Evolutionary conservation across 2,329 filamentous ascomycete species (phyloP).

Genomic region (Fusarium sp.): DNA sequence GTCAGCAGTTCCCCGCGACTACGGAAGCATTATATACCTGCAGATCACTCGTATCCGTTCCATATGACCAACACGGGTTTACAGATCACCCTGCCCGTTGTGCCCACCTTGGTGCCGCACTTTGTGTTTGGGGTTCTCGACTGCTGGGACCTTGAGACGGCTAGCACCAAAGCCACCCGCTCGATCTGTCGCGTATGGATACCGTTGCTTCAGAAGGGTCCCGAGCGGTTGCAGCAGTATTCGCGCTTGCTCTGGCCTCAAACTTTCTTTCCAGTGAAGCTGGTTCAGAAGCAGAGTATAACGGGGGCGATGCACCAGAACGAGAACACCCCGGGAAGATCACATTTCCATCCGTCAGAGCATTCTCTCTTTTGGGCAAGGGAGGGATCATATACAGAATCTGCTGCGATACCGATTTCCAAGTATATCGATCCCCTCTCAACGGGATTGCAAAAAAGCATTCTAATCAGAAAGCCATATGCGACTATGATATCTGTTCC

Average conservation of each 20-base stretch:
- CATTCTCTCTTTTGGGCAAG: neutral
- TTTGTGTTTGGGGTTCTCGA: neutral
- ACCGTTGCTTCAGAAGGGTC: neutral
- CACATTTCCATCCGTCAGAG: neutral
- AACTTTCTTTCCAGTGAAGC: neutral
- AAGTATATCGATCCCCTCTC: neutral
- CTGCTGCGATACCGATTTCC: accelerated
- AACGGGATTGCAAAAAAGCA: neutral
- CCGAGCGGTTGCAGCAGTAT: neutral
- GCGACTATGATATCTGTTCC: neutral
- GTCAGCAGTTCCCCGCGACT: neutral
- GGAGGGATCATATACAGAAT: neutral
- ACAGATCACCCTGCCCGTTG: neutral
- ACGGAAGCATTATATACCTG: neutral
- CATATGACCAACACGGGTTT: neutral
- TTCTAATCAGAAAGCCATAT: neutral
- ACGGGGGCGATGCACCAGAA: neutral
- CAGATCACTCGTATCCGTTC: neutral
- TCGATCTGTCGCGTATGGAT: neutral
- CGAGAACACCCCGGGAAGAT: accelerated
- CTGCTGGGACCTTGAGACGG: neutral
- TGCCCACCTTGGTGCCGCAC: neutral
- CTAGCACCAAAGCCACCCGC: neutral
- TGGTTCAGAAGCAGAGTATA: neutral
- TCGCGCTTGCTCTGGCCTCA: neutral